Conservation (phyloP, 208 protist species). For the Leishmania guyanensis region DNA sequence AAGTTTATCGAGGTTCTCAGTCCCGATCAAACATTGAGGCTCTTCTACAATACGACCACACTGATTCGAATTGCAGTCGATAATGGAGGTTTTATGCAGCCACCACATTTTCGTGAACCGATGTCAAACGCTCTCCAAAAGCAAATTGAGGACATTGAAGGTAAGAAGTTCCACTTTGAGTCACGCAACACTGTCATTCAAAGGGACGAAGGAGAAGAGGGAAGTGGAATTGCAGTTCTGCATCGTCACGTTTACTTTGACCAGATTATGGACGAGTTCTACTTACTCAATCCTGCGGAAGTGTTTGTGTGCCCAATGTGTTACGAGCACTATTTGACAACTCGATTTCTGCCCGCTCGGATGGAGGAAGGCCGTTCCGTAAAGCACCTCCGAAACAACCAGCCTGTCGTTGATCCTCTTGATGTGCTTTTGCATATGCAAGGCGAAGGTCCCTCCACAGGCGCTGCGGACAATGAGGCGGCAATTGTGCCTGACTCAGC, state of each 20-base stretch:
- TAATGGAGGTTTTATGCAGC: slow-evolving; percentile 85
- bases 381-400: slow-evolving; percentile 37
- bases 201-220: slow-evolving; percentile 11
- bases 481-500: neutral
- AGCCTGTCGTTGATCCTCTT: slow-evolving; percentile 71
- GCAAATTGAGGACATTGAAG: slow-evolving; percentile 65
- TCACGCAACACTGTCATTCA: slow-evolving; percentile 31
- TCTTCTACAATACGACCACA: slow-evolving; percentile 89
- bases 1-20: slow-evolving; percentile 79
- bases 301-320: slow-evolving; percentile 85
- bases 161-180: slow-evolving; percentile 71
- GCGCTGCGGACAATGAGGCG: slow-evolving; percentile 8
- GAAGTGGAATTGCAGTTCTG: slow-evolving; percentile 36
- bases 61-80: slow-evolving; percentile 84
- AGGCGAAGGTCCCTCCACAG: slow-evolving; percentile 2
- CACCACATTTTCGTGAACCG: slow-evolving; percentile 86
- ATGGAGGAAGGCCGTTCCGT: slow-evolving; percentile 18
- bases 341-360: slow-evolving; percentile 51
- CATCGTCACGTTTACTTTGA: slow-evolving; percentile 87
- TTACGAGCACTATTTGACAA: slow-evolving; percentile 77
- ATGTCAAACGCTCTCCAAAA: slow-evolving; percentile 49
- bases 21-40: slow-evolving; percentile 63
- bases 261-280: slow-evolving; percentile 87
- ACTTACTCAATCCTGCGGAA: slow-evolving; percentile 74
- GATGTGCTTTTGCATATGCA: slow-evolving; percentile 72